phyloP scores from a whole-genome alignment of 2,329 filamentous ascomycete species.

The Paecilomyces sp. region DNA sequence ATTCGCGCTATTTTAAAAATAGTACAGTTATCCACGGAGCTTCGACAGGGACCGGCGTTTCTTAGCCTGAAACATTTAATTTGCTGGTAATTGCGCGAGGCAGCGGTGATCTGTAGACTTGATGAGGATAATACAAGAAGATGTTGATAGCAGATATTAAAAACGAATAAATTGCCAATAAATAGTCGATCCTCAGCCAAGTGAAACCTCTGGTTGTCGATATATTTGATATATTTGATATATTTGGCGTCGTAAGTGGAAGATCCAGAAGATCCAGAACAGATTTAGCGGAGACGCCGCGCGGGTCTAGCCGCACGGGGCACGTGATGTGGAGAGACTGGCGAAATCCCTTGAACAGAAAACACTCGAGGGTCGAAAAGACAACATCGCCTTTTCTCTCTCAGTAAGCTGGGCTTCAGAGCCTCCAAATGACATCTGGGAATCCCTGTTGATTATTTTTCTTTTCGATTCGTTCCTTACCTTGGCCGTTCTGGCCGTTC shows the following conservation, averaged over 20 bases:
- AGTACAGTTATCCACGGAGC: not conserved
- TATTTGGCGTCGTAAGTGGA: not conserved
- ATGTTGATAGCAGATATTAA: no score
- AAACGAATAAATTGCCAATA: no score
- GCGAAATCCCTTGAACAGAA: not conserved
- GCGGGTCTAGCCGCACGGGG: not conserved
- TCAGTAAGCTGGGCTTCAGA: not conserved
- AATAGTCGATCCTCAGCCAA: no score
- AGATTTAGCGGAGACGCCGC: not conserved
- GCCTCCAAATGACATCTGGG: not conserved
- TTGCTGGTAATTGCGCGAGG: not conserved
- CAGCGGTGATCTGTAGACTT: not conserved
- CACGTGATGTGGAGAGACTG: not conserved
- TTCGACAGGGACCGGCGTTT: not conserved
- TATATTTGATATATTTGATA: not conserved
- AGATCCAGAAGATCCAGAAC: not conserved
- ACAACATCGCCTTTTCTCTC: not conserved
- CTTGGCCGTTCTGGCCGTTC: not conserved
- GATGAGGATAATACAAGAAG: no score
- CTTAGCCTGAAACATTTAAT: not conserved
- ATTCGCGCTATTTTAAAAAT: not conserved
- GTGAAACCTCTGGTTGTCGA: no score
- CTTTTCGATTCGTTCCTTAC: not conserved
- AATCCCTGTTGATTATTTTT: not conserved
- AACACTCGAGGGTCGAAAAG: not conserved